Percentiles rank a stretch among this genome's conserved stretches.
phyloP scores from a whole-genome alignment of 345 rosid species.

The Triadica sebifera region DNA sequence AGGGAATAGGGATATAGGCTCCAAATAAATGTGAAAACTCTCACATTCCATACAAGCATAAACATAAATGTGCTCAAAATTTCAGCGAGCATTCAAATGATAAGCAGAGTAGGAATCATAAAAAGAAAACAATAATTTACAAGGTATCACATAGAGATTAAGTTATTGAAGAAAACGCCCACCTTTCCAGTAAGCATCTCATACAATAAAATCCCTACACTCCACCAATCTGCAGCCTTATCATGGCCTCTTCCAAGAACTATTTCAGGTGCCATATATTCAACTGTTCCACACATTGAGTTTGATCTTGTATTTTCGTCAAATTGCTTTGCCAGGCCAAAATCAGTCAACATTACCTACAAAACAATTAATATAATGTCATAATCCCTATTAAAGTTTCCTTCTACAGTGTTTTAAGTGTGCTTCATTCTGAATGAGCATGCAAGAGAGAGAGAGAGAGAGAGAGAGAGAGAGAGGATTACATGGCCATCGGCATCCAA shows the following conservation, averaged over 20 bases:
- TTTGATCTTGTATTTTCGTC: conserved; percentile 83
- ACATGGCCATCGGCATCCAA: conserved; percentile 89
- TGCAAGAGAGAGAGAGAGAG: conserved; percentile 18
- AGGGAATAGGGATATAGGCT: background rate
- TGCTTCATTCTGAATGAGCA: background rate
- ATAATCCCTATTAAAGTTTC: background rate
- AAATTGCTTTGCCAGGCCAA: conserved; percentile 86
- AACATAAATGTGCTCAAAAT: background rate
- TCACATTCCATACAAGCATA: background rate
- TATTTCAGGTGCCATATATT: conserved; percentile 96
- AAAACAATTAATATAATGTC: conserved; percentile 14
- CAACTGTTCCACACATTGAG: conserved; percentile 89
- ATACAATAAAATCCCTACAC: conserved; percentile 76
- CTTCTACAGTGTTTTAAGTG: background rate
- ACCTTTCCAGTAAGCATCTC: conserved; percentile 98
- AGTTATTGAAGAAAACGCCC: background rate
- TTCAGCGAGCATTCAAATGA: background rate
- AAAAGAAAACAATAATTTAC: background rate
- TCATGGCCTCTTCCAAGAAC: conserved; percentile 86
- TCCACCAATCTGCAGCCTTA: conserved; percentile 99
- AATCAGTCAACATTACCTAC: conserved; percentile 80
- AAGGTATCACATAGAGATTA: background rate
- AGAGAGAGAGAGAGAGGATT: conserved; percentile 16
- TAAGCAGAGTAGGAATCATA: background rate
- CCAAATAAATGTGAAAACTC: background rate